Evolutionary conservation across 108 stramenopile species (phyloP).

Genomic region (Nannochloropsis gaditana): DNA sequence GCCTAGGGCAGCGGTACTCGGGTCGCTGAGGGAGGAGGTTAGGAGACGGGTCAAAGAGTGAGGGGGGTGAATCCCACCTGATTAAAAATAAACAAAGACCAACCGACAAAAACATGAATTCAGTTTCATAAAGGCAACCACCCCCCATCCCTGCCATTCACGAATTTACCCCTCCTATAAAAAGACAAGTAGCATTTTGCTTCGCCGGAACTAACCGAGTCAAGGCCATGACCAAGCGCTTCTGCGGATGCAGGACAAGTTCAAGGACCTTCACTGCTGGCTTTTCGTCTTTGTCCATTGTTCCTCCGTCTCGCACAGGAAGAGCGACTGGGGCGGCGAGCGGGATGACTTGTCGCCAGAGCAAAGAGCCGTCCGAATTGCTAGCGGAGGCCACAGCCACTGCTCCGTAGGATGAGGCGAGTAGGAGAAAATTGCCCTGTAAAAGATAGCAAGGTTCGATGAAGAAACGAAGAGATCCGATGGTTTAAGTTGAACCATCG

Average conservation of each 20-base stretch:
- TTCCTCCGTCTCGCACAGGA: not conserved
- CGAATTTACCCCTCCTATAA: not conserved
- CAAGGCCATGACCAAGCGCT: slow-evolving; percentile 2
- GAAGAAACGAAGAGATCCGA: too few species aligned
- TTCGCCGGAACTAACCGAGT: not conserved
- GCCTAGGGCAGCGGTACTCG: not conserved
- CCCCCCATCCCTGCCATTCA: not conserved
- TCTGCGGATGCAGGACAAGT: not conserved
- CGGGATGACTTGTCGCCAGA: not conserved
- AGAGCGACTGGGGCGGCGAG: not conserved
- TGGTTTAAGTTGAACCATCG: too few species aligned
- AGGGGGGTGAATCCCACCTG: not conserved
- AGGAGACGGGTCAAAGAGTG: not conserved
- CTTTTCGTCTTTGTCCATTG: not conserved
- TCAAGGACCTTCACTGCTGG: not conserved
- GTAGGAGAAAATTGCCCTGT: not conserved
- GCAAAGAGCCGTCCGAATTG: not conserved
- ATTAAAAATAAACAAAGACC: too few species aligned
- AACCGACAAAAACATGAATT: not conserved
- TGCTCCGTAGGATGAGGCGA: not conserved
- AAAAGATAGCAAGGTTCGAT: not conserved
- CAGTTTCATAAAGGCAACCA: not conserved
- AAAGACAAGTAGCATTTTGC: not conserved
- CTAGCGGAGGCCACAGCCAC: not conserved
- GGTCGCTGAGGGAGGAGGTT: not conserved